phyloP scores from a whole-genome alignment of 768 basidiomycete species.

The Serendipita sp. region DNA sequence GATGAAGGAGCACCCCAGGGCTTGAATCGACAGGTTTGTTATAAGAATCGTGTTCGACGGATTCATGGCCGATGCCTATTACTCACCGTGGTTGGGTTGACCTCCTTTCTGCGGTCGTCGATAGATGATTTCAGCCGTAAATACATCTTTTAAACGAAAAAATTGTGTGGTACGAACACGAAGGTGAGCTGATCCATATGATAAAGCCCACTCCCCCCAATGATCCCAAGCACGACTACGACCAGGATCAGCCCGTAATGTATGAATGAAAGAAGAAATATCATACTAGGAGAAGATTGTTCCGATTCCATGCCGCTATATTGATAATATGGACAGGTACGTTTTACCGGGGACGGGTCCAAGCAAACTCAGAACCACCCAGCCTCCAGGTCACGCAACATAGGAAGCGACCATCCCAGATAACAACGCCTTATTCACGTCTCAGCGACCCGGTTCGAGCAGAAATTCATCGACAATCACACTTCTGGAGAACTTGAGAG shows the following conservation, averaged over 20 bases:
- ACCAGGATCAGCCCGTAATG: background rate
- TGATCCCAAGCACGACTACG: slow-evolving; percentile 69
- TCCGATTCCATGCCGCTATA: background rate
- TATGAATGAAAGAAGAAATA: background rate
- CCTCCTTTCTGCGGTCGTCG: slow-evolving; percentile 36
- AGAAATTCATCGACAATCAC: no score
- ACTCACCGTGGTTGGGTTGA: slow-evolving; percentile 69
- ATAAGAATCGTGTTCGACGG: background rate
- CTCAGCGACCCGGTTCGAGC: no score
- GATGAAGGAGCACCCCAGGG: slow-evolving; percentile 90
- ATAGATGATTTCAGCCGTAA: background rate
- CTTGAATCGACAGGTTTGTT: slow-evolving; percentile 23
- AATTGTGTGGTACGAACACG: slow-evolving; percentile 40
- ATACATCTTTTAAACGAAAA: background rate
- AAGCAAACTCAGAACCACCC: no score
- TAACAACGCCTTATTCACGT: no score
- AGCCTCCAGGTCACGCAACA: no score
- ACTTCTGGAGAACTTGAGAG: no score
- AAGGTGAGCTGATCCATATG: slow-evolving; percentile 81
- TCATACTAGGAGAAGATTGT: background rate
- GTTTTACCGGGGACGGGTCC: no score
- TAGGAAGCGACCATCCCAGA: no score
- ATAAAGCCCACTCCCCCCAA: slow-evolving; percentile 86
- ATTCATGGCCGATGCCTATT: background rate
- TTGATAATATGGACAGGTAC: no score